phyloP scores from a whole-genome alignment of 169 alveolate species.

The Cryptosporidium meleagridis region DNA sequence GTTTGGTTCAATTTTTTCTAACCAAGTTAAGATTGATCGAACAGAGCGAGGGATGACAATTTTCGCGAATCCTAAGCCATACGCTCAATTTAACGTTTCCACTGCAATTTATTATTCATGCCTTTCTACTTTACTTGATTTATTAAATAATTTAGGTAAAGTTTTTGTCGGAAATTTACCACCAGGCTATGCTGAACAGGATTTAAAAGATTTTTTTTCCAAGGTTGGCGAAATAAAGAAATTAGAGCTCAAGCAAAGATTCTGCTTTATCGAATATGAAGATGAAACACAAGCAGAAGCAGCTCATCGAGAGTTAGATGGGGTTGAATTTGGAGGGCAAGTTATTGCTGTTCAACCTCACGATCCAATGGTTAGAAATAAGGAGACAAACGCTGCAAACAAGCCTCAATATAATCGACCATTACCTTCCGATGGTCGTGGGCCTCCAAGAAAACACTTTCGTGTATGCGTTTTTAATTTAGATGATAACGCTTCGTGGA shows the following conservation, averaged over 20 bases:
- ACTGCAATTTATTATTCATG: not conserved
- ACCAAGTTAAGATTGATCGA: not conserved
- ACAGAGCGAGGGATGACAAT: not conserved
- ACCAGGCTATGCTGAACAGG: conserved; percentile 86
- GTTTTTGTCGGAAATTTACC: conserved; percentile 86
- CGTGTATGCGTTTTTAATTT: conserved; percentile 82
- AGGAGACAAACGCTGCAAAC: conserved; percentile 52
- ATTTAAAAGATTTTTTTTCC: conserved; percentile 81
- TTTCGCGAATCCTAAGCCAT: too few species aligned
- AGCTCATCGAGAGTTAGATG: conserved; percentile 80
- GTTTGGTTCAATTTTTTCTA: too few species aligned
- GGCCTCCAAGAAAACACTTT: conserved; percentile 76
- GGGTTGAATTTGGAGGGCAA: conserved; percentile 70
- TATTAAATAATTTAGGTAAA: conserved; percentile 75
- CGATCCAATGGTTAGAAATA: conserved; percentile 73
- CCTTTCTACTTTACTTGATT: not conserved
- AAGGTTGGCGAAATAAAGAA: conserved; percentile 84
- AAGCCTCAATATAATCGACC: conserved; percentile 67
- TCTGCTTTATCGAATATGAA: conserved; percentile 87
- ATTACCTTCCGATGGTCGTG: conserved; percentile 74
- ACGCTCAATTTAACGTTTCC: not conserved
- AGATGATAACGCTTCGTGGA: conserved; percentile 88
- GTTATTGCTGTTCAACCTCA: conserved; percentile 78
- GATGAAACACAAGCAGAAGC: conserved; percentile 82
- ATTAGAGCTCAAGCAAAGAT: conserved; percentile 84